Conservation (phyloP, 768 basidiomycete species). For the Kwoniella newhampshirensis region DNA sequence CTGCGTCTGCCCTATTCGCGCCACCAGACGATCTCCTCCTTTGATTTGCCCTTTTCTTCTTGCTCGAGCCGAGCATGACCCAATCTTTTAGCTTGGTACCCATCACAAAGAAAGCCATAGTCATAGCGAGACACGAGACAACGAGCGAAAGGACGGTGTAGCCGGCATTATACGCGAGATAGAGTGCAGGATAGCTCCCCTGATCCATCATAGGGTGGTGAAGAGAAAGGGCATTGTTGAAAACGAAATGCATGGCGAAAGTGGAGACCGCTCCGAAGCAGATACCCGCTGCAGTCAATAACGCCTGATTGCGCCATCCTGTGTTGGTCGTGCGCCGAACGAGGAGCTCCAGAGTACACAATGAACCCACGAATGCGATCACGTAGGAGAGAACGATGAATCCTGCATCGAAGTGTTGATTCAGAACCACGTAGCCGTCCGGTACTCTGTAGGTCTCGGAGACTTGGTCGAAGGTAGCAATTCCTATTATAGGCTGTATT, state of each 20-base stretch:
- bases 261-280: conserved; percentile 53
- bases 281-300: conserved; percentile 48
- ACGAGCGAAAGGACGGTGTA: conserved; percentile 52
- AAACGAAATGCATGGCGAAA: conserved; percentile 55
- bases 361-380: conserved; percentile 52
- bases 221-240: conserved; percentile 52
- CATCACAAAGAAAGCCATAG: conserved; percentile 53
- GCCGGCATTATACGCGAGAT: conserved; percentile 49
- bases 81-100: conserved; percentile 47
- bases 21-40: conserved; percentile 7
- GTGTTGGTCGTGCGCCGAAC: conserved; percentile 52
- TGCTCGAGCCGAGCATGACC: conserved; percentile 19
- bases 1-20: conserved; percentile 15
- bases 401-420: conserved; percentile 44
- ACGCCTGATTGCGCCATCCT: conserved; percentile 46
- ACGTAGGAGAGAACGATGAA: conserved; percentile 51
- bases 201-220: conserved; percentile 36
- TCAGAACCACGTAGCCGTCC: conserved; percentile 36
- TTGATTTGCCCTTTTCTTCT: conserved; percentile 8
- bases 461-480: conserved; percentile 4
- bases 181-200: conserved; percentile 24
- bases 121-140: conserved; percentile 49
- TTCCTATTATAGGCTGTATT: not conserved
- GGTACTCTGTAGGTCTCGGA: conserved; percentile 24
- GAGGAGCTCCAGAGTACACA: conserved; percentile 53